phyloP scores from a whole-genome alignment of 1,284 basidiomycete species.

The Mycena citricolor region DNA sequence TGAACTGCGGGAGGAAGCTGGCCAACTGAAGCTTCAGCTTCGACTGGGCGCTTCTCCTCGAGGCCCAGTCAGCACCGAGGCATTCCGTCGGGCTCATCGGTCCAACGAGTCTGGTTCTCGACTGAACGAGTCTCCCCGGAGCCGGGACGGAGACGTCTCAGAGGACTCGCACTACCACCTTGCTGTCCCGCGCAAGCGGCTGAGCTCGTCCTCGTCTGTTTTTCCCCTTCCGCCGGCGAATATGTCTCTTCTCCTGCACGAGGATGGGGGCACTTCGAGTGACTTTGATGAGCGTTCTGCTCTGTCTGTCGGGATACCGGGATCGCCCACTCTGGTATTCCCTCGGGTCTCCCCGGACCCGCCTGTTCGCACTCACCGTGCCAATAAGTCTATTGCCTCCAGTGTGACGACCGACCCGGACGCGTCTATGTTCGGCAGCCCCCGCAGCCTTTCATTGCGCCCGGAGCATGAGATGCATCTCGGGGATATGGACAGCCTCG shows the following conservation, averaged over 20 bases:
- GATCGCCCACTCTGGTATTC: constrained; percentile 21
- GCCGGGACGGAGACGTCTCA: constrained; percentile 1
- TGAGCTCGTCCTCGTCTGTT: constrained; percentile 61
- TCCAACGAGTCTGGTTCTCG: constrained; percentile 4
- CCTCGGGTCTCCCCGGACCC: constrained; percentile 1
- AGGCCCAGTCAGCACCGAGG: constrained; percentile 7
- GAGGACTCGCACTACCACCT: constrained; percentile 17
- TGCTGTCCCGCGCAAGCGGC: constrained; percentile 42
- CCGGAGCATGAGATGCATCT: constrained; percentile 73
- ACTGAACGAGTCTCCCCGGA: constrained; percentile 2
- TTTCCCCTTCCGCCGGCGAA: constrained; percentile 65
- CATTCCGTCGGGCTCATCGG: constrained; percentile 11
- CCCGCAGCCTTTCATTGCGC: constrained; percentile 59
- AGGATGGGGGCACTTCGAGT: constrained; percentile 35
- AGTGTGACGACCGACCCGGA: constrained; percentile 57
- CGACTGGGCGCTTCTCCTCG: constrained; percentile 17
- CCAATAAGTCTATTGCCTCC: constrained; percentile 42
- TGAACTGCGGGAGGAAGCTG: constrained; percentile 35
- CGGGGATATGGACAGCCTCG: constrained; percentile 53
- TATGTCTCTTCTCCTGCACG: constrained; percentile 72
- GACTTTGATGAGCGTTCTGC: constrained; percentile 19
- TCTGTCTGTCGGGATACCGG: constrained; percentile 9
- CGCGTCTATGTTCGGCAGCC: constrained; percentile 44
- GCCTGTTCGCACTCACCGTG: constrained; percentile 20
- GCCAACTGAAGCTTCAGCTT: constrained; percentile 31